Conservation (phyloP, 495 filamentous ascomycete genomes). For the Neurospora sp. region DNA sequence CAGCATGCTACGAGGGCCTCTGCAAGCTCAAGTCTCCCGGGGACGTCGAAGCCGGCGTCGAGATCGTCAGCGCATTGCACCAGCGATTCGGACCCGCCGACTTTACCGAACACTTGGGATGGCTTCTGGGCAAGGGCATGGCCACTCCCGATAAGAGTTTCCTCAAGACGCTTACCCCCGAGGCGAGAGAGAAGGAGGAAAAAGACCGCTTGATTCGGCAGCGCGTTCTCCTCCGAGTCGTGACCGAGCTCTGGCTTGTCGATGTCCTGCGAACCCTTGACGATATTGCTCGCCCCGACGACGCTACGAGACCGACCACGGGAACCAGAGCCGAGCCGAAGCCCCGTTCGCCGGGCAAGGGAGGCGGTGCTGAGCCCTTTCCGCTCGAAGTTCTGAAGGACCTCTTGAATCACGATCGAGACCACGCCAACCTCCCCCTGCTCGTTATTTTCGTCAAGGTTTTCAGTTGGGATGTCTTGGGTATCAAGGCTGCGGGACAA, state of each 20-base stretch:
- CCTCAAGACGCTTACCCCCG: constrained; percentile 66
- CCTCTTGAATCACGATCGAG: constrained; percentile 81
- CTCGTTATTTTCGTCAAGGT: constrained; percentile 91
- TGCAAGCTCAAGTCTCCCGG: constrained; percentile 81
- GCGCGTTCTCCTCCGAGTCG: constrained; percentile 73
- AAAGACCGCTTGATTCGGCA: constrained; percentile 85
- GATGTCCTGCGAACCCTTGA: constrained; percentile 79
- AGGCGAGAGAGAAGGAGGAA: constrained; percentile 88
- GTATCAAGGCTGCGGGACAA: constrained; percentile 54
- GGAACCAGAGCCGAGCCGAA: constrained; percentile 45
- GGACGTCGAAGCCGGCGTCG: constrained; percentile 84
- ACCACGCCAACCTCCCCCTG: constrained; percentile 83
- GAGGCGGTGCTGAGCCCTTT: constrained; percentile 68
- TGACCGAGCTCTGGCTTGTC: constrained; percentile 94
- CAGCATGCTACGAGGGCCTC: constrained; percentile 93
- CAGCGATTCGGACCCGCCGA: constrained; percentile 88
- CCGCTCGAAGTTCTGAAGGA: constrained; percentile 95
- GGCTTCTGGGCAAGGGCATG: constrained; percentile 84
- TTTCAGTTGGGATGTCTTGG: constrained; percentile 92
- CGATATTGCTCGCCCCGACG: constrained; percentile 78
- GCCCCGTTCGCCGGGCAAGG: constrained; percentile 39
- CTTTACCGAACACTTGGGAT: constrained; percentile 86
- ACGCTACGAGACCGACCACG: constrained; percentile 51
- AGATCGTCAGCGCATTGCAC: constrained; percentile 88
- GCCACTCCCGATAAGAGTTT: constrained; percentile 83